A percentile compares a stretch with the other conserved stretches of the same genome.
Conservation (phyloP, 768 basidiomycete genomes). For the Dioszegia aurantiaca region DNA sequence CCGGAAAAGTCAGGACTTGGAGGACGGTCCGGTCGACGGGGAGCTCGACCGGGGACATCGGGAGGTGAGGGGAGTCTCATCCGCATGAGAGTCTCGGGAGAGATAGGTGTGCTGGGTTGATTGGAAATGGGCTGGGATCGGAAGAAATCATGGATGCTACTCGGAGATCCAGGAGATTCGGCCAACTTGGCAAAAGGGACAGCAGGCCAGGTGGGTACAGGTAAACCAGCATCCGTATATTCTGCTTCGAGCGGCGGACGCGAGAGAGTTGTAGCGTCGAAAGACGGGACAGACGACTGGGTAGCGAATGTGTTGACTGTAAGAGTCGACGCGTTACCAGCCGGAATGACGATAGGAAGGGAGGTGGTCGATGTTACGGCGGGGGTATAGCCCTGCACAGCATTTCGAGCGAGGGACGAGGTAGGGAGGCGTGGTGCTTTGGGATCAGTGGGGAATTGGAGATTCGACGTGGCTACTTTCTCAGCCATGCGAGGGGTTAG, state of each 20-base stretch:
- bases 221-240: constrained; percentile 9
- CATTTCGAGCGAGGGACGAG: constrained; percentile 8
- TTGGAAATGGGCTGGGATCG: background rate
- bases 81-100: constrained; percentile 41
- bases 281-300: constrained; percentile 15
- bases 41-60: background rate
- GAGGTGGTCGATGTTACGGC: background rate
- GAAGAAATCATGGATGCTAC: constrained; percentile 18
- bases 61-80: constrained; percentile 32
- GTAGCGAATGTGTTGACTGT: constrained; percentile 8
- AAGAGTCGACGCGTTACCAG: constrained; percentile 11
- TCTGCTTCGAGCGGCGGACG: constrained; percentile 10
- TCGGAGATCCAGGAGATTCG: constrained; percentile 18
- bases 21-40: constrained; percentile 9
- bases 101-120: constrained; percentile 26
- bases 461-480: constrained; percentile 20
- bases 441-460: constrained; percentile 6
- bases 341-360: background rate
- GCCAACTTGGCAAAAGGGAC: constrained; percentile 21
- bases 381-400: too few relatives aligned
- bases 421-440: background rate
- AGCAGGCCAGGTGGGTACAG: constrained; percentile 28
- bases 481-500: constrained; percentile 41
- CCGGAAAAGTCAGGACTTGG: constrained; percentile 39
- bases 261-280: constrained; percentile 12